Evolutionary conservation across 805 yeast genomes (phyloP).

Genomic region (Candida methanosorbosa): DNA sequence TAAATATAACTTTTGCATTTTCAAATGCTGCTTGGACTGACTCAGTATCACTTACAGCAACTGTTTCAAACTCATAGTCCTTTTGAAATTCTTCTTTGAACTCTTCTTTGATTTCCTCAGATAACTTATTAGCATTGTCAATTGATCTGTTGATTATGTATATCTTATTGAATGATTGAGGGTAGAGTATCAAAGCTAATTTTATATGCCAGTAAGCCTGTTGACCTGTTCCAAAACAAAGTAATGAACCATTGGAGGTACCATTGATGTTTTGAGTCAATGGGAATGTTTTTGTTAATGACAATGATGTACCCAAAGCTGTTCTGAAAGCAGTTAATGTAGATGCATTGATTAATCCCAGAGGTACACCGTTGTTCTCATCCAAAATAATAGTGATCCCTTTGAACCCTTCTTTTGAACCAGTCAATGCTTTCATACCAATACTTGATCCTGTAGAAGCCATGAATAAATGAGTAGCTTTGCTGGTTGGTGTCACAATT

Average conservation of each 20-base stretch:
- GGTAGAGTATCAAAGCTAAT: slow-evolving; percentile 32
- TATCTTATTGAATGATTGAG: slow-evolving; percentile 27
- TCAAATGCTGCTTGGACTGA: slow-evolving; percentile 19
- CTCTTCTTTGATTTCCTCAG: slow-evolving; percentile 16
- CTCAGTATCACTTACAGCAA: slow-evolving; percentile 10
- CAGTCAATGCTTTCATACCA: slow-evolving; percentile 54
- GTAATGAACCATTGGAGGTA: slow-evolving; percentile 17
- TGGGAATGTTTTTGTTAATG: slow-evolving; percentile 29
- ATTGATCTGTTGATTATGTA: slow-evolving; percentile 37
- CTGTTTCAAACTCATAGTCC: slow-evolving; percentile 13
- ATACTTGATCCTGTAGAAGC: slow-evolving; percentile 49
- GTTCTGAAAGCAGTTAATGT: slow-evolving; percentile 61
- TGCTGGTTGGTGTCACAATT: slow-evolving; percentile 33
- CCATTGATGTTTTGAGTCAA: slow-evolving; percentile 8
- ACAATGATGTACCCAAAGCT: slow-evolving; percentile 46
- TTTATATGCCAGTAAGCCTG: slow-evolving; percentile 60
- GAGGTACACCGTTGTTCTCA: slow-evolving; percentile 38
- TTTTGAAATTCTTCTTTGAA: slow-evolving; percentile 24
- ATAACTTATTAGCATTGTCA: slow-evolving; percentile 29
- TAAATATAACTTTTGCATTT: slow-evolving; percentile 41
- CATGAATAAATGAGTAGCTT: slow-evolving; percentile 52
- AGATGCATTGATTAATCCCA: slow-evolving; percentile 49
- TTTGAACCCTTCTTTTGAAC: slow-evolving; percentile 49
- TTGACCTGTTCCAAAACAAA: slow-evolving; percentile 52
- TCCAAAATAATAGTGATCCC: slow-evolving; percentile 48